Evolutionary conservation across 2,329 filamentous ascomycete genomes (phyloP).

Genomic region (Penicillium sp.): DNA sequence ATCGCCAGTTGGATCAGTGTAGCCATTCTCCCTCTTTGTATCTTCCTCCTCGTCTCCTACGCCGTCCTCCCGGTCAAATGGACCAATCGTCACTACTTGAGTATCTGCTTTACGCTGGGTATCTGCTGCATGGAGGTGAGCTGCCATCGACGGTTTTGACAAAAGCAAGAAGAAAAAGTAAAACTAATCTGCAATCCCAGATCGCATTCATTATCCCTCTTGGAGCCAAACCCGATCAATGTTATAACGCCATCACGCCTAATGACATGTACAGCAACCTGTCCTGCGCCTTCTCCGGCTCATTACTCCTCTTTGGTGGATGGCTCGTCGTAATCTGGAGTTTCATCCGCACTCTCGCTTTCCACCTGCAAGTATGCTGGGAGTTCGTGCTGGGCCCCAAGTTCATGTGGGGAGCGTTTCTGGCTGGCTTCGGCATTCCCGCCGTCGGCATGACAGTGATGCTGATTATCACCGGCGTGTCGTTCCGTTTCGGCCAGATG

Average conservation of each 20-base stretch:
- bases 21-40: slow-evolving; percentile 67
- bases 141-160: not conserved
- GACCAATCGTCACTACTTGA: slow-evolving; percentile 90
- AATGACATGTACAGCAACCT: slow-evolving; percentile 83
- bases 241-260: slow-evolving; percentile 86
- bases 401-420: slow-evolving; percentile 86
- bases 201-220: slow-evolving; percentile 90
- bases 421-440: slow-evolving; percentile 81
- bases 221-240: slow-evolving; percentile 75
- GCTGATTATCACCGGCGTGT: slow-evolving; percentile 84
- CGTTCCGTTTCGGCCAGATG: slow-evolving; percentile 85
- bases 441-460: slow-evolving; percentile 72
- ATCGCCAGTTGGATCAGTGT: slow-evolving; percentile 84
- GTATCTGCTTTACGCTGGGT: slow-evolving; percentile 77
- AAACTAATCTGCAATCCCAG: slow-evolving; percentile 45
- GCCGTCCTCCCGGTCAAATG: slow-evolving; percentile 78
- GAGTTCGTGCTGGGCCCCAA: slow-evolving; percentile 82
- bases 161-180: not conserved
- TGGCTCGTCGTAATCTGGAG: slow-evolving; percentile 83
- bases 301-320: slow-evolving; percentile 82
- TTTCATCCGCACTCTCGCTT: slow-evolving; percentile 83
- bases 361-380: slow-evolving; percentile 98
- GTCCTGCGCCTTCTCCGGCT: slow-evolving; percentile 84
- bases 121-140: slow-evolving; percentile 76
- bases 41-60: slow-evolving; percentile 80